These are phyloP conservation scores for Colletotrichum abscissum DNA, from an alignment of 2,329 filamentous ascomycete genomes.

Conservation along the genomic window DNA sequence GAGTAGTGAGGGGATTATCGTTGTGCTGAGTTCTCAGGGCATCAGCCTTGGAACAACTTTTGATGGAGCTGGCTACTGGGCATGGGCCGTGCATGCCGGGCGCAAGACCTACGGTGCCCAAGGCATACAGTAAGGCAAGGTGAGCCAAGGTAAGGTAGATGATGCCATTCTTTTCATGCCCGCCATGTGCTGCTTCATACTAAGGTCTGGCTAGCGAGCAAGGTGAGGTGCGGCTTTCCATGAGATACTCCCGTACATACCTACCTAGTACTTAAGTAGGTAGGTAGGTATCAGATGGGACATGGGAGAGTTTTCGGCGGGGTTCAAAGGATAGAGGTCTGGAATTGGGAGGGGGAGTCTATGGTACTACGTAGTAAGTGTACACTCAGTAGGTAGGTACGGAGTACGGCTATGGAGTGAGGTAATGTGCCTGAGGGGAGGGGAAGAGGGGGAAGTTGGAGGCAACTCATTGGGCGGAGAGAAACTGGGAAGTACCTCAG, in stretches of 20 bases:
- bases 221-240: neutral
- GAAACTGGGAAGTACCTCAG: neutral
- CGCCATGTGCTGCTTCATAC: neutral
- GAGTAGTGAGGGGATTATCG: constrained; percentile 22
- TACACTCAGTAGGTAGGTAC: no score
- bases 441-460: neutral
- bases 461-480: neutral
- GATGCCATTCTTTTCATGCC: neutral
- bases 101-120: neutral
- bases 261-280: no score
- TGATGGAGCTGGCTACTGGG: constrained; percentile 6
- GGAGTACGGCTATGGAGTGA: no score
- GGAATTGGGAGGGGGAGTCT: neutral
- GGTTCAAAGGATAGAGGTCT: neutral
- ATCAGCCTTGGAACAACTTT: constrained; percentile 14
- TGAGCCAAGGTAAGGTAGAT: neutral
- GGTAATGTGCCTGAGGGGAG: neutral
- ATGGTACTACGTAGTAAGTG: no score
- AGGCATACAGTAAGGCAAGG: neutral
- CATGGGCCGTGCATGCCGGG: constrained; percentile 13
- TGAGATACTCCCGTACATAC: neutral
- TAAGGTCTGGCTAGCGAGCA: neutral
- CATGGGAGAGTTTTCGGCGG: neutral
- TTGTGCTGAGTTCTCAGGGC: constrained; percentile 1
- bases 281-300: neutral